Evolutionary conservation across 257 asterid species (phyloP), one percentile per base, ranked within the genome.

Genomic region (Solanum paucissectum): DNA sequence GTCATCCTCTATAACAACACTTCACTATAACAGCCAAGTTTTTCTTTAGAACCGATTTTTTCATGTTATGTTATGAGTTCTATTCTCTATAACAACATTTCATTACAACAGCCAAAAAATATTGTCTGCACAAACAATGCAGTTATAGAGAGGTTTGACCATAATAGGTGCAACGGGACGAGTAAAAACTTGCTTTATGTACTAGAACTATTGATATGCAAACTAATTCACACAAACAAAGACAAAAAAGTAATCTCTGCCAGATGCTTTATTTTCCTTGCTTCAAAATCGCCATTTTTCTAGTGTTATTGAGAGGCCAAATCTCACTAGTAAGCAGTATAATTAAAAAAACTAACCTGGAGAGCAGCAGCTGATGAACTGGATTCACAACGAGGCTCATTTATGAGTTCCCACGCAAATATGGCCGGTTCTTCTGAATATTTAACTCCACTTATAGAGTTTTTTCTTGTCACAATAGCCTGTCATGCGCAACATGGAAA

Each of bases 361-460:
- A 92, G 94, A 88, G 89, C 90, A 83, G 91, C 82, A 84, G 92
- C 92, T 68, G 92, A 91, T 60, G 93, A 88, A 87, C 86, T 49
- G 44, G 93, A 90, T 85, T 91, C 91, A 83, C 95, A 93, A 16
- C 93, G 89, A 69, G 95, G 95, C 88, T 93, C 95, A 9, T 93
- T 93, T 88, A 93, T 93, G 83, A 93, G 93, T 90, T 92, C 95
- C 95, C 95, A 93, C 1, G 94, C 95, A 89, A 93, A 92, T 88
- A 93, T 90, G 37, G 93, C 88, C 2, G 95, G 93, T 86, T 92
- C 95, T 37, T 92, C 94, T 1, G 89, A 89, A 88, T 93, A 93
- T 73, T 77, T 88, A 23, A 92, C 86, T 62, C 94, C 95, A 29
- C 90, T 92, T 13, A 86, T 83, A 32, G 91, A 88, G 87, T 93